Evolutionary conservation across 495 filamentous ascomycete species (phyloP), one percentile per base, ranked within the genome.

Genomic region (Annulohypoxylon maeteangense): DNA sequence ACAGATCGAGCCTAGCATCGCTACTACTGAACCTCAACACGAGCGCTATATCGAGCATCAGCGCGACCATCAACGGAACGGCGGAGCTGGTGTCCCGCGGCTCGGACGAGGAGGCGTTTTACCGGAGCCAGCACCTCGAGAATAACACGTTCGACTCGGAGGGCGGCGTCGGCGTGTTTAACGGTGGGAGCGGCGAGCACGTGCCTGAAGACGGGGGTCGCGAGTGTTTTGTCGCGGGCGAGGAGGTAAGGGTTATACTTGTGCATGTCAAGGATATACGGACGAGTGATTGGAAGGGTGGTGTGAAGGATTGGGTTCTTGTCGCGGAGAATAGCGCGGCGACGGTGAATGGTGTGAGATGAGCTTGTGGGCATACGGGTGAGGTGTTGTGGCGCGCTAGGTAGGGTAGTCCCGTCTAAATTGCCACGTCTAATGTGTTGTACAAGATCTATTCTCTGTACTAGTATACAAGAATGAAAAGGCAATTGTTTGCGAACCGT

Each of bases 21-120:
- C 83, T 98, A 36, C 86, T 99, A 12, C 84, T 95, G 70, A 95
- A 95, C 81, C 83, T 98, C 58, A 99, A 99, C 79, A 93, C 92
- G 10, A 91, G 90, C 32, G 91, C 90, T 8, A 82, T 99, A 63
- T 92, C 89, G n/a, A 92, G 90, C 74, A 99, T 99, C 79, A 93
- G 90, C 70, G 94, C 93, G 3, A 98, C 95, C 1, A 94, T 99
- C 75, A 95, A 94, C 71, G 95, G 95, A 7, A 82, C 87, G 31
- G 95, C 95, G 2, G 80, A 85, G 27, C 82, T 99, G 38, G 83
- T 97, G 36, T 84, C 89, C 5, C 74, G 81, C 4, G 93, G 90
- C 1, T 91, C 88, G 1, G 91, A 92, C 42, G 91, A 96, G 74
- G 95, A 98, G 78, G 63, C 72, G 12, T 98, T 90, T 85, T 97